Conservation (phyloP, 2,329 filamentous ascomycete genomes). For the Calonectria fujianensis region DNA sequence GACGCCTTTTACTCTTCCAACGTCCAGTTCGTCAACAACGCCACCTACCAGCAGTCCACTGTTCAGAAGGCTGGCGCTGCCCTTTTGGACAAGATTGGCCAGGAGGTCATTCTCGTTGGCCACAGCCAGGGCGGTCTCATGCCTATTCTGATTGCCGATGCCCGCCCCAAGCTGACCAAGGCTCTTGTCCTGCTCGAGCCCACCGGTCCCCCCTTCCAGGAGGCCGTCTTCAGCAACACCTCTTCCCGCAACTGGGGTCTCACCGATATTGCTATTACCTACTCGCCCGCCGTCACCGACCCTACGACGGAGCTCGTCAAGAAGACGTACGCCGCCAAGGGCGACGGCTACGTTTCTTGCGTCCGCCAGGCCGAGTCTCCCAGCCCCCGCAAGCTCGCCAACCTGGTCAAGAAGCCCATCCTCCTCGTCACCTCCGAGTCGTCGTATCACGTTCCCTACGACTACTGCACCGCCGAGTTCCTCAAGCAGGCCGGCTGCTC, state of each 20-base stretch:
- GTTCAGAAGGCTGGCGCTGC: slow-evolving; percentile 58
- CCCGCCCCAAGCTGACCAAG: slow-evolving; percentile 62
- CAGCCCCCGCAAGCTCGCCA: slow-evolving; percentile 49
- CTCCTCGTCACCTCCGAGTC: slow-evolving; percentile 48
- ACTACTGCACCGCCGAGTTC: slow-evolving; percentile 49
- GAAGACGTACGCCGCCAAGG: slow-evolving; percentile 30
- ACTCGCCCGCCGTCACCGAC: slow-evolving; percentile 61
- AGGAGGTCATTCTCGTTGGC: slow-evolving; percentile 62
- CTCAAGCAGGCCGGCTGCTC: slow-evolving; percentile 48
- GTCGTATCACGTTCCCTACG: slow-evolving; percentile 48
- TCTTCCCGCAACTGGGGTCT: slow-evolving; percentile 66
- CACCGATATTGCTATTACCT: slow-evolving; percentile 68
- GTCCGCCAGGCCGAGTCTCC: slow-evolving; percentile 44
- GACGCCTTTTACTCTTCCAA: slow-evolving; percentile 52
- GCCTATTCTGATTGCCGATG: slow-evolving; percentile 55
- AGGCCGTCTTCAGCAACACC: slow-evolving; percentile 61
- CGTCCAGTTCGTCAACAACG: slow-evolving; percentile 50
- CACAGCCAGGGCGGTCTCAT: slow-evolving; percentile 68
- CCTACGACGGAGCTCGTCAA: slow-evolving; percentile 44
- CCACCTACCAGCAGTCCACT: slow-evolving; percentile 43
- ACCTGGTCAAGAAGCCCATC: slow-evolving; percentile 59
- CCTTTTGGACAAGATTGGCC: slow-evolving; percentile 65
- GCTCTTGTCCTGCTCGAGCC: slow-evolving; percentile 68
- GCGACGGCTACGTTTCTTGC: slow-evolving; percentile 41
- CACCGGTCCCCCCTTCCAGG: slow-evolving; percentile 67